phyloP scores from a whole-genome alignment of 805 yeast genomes.

The Hanseniaspora taiwanica region DNA sequence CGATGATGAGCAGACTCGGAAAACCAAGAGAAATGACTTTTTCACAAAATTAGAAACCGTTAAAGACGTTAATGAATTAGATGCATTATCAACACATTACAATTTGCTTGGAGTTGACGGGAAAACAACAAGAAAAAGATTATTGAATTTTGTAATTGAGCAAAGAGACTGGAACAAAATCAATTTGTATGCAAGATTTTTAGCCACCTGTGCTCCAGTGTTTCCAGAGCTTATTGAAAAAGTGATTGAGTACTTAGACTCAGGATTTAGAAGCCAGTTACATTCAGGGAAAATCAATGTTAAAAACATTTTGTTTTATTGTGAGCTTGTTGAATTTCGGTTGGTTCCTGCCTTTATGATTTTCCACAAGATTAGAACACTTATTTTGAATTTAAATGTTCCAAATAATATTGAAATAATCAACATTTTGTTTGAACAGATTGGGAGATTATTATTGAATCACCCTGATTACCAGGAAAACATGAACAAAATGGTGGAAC shows the following conservation, averaged over 20 bases:
- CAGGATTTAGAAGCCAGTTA: slow-evolving; percentile 47
- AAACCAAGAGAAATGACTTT: slow-evolving; percentile 28
- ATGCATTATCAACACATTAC: slow-evolving; percentile 33
- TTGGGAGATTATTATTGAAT: slow-evolving; percentile 53
- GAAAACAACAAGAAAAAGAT: slow-evolving; percentile 55
- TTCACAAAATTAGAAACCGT: slow-evolving; percentile 31
- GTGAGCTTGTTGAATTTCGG: slow-evolving; percentile 67
- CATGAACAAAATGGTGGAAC: slow-evolving; percentile 50
- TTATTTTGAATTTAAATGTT: slow-evolving; percentile 38
- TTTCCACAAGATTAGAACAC: slow-evolving; percentile 56
- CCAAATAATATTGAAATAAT: slow-evolving; percentile 57
- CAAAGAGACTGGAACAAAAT: slow-evolving; percentile 33
- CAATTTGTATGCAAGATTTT: slow-evolving; percentile 48
- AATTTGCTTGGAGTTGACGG: slow-evolving; percentile 44
- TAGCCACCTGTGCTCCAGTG: slow-evolving; percentile 41
- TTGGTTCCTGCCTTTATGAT: slow-evolving; percentile 57
- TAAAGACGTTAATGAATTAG: slow-evolving; percentile 35
- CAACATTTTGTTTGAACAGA: slow-evolving; percentile 54
- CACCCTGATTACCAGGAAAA: slow-evolving; percentile 41
- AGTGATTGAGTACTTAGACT: slow-evolving; percentile 41
- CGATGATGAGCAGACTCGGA: slow-evolving; percentile 23
- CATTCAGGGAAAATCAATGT: slow-evolving; percentile 39
- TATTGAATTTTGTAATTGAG: slow-evolving; percentile 42
- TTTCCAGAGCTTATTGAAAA: slow-evolving; percentile 41
- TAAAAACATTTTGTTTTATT: slow-evolving; percentile 46